phyloP scores from a whole-genome alignment of 352 stramenopile genomes.

The Pythium graminicola region DNA sequence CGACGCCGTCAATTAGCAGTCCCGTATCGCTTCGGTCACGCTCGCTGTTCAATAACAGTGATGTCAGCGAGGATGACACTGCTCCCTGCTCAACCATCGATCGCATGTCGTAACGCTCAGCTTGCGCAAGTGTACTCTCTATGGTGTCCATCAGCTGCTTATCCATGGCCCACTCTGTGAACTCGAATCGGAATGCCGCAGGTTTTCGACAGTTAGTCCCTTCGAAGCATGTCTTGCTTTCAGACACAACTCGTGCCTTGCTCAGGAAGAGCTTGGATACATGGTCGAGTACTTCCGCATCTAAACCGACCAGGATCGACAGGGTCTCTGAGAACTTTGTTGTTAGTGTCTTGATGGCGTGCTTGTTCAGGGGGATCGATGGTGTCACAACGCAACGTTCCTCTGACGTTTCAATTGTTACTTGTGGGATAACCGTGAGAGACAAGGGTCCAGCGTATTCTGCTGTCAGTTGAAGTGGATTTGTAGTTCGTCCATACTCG shows the following conservation, averaged over 20 bases:
- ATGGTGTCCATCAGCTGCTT: slow-evolving; percentile 56
- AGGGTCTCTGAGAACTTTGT: slow-evolving; percentile 83
- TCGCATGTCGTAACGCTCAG: slow-evolving; percentile 61
- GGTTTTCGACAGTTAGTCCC: slow-evolving; percentile 63
- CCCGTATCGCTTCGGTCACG: slow-evolving; percentile 7
- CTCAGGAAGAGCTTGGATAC: slow-evolving; percentile 70
- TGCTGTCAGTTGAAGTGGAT: slow-evolving; percentile 38
- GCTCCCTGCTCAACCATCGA: slow-evolving; percentile 52
- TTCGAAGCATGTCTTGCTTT: slow-evolving; percentile 61
- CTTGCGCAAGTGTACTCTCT: slow-evolving; percentile 55
- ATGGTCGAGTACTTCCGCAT: slow-evolving; percentile 71
- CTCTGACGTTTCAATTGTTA: slow-evolving; percentile 33
- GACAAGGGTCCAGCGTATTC: slow-evolving; percentile 38
- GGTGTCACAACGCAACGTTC: slow-evolving; percentile 51
- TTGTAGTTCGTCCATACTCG: slow-evolving; percentile 30
- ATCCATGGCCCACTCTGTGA: slow-evolving; percentile 78
- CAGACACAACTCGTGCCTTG: slow-evolving; percentile 62
- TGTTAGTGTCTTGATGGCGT: slow-evolving; percentile 49
- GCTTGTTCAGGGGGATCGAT: slow-evolving; percentile 58
- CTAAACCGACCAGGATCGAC: slow-evolving; percentile 64
- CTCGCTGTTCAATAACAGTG: slow-evolving; percentile 16
- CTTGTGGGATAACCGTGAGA: slow-evolving; percentile 54
- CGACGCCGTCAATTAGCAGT: slow-evolving; percentile 27
- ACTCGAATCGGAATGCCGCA: slow-evolving; percentile 73
- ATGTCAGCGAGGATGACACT: slow-evolving; percentile 33